phyloP scores from a whole-genome alignment of 1,284 basidiomycete genomes.

The Apiotrichum mycotoxinovorans region DNA sequence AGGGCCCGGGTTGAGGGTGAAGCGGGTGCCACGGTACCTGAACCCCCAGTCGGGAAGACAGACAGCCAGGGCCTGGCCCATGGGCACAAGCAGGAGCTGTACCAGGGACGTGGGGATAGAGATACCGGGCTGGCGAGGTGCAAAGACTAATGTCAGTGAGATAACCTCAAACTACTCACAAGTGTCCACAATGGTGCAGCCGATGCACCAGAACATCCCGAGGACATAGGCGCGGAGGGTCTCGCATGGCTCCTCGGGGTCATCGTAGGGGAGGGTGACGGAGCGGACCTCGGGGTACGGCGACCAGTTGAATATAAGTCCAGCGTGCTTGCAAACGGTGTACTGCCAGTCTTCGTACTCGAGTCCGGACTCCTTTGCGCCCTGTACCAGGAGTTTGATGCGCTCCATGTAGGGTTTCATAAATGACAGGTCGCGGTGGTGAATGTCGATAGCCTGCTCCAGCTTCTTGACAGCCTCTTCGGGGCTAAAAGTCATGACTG shows the following conservation, averaged over 20 bases:
- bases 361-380: slow-evolving; percentile 4
- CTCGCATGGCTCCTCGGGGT: slow-evolving; percentile 12
- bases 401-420: neutral
- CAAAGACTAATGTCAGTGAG: slow-evolving; percentile 4
- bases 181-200: slow-evolving; percentile 9
- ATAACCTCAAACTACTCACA: slow-evolving; percentile 4
- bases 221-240: slow-evolving; percentile 12
- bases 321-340: neutral
- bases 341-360: slow-evolving; percentile 11
- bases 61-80: neutral
- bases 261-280: slow-evolving; percentile 13
- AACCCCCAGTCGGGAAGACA: slow-evolving; percentile 11
- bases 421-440: slow-evolving; percentile 2
- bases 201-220: slow-evolving; percentile 10
- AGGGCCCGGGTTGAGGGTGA: slow-evolving; percentile 27
- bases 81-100: slow-evolving; percentile 8
- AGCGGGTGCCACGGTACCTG: slow-evolving; percentile 8
- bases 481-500: neutral
- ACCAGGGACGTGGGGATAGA: slow-evolving; percentile 3
- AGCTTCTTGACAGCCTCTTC: slow-evolving; percentile 3
- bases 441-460: neutral
- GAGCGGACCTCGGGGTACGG: slow-evolving; percentile 20
- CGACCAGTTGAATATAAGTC: slow-evolving; percentile 3
- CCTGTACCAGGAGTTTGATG: slow-evolving; percentile 3
- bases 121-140: slow-evolving; percentile 10